Evolutionary conservation across 495 filamentous ascomycete genomes (phyloP).

Genomic region (Penicillium nucicola): DNA sequence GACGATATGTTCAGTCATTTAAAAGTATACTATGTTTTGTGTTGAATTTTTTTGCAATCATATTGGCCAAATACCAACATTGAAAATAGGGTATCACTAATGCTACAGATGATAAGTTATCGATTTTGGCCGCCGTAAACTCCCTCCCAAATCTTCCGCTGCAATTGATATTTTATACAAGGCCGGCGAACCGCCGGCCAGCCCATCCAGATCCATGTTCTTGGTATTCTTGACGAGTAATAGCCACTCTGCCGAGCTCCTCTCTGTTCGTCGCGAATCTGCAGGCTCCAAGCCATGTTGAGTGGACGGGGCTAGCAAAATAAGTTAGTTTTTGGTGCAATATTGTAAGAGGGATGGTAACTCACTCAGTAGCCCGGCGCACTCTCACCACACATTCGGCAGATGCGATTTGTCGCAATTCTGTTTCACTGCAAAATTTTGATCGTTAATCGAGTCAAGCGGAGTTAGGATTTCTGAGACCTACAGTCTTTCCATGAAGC

Average conservation of each 20-base stretch:
- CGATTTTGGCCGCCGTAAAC: not conserved
- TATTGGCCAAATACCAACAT: slow-evolving; percentile 7
- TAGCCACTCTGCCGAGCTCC: slow-evolving; percentile 56
- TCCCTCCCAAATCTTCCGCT: not conserved
- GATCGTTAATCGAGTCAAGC: slow-evolving; percentile 4
- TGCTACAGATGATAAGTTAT: slow-evolving; percentile 7
- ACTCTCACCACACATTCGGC: slow-evolving; percentile 75
- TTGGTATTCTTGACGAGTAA: slow-evolving; percentile 85
- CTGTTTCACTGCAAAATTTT: slow-evolving; percentile 50
- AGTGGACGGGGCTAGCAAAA: slow-evolving; percentile 61
- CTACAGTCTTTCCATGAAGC: slow-evolving; percentile 77
- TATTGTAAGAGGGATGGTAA: slow-evolving; percentile 3
- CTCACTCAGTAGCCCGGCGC: slow-evolving; percentile 61
- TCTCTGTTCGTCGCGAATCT: slow-evolving; percentile 67
- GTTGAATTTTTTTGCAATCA: not conserved
- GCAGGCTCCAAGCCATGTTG: slow-evolving; percentile 81
- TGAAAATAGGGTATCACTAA: slow-evolving; percentile 27
- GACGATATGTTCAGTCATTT: not conserved
- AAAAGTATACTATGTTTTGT: not conserved
- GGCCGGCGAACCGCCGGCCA: slow-evolving; percentile 64
- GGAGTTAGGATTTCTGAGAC: slow-evolving; percentile 6
- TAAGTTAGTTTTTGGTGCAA: slow-evolving; percentile 5
- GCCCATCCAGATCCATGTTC: slow-evolving; percentile 82
- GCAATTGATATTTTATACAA: slow-evolving; percentile 10
- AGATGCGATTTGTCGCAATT: slow-evolving; percentile 71